These are phyloP conservation scores for Hanseniaspora hatyaiensis DNA, from an alignment of 805 yeast genomes.

Conservation along the genomic window DNA sequence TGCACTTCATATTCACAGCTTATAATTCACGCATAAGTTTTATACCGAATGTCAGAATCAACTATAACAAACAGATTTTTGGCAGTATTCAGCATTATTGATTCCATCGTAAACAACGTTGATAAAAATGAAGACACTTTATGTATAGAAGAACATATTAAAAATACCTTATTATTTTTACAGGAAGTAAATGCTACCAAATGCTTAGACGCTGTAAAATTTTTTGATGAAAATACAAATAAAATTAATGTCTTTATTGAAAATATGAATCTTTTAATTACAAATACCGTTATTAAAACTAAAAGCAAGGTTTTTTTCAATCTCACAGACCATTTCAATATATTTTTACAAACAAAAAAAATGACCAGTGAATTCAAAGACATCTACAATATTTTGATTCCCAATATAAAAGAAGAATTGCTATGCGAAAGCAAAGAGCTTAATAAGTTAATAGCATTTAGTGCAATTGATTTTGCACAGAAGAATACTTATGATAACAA, in stretches of 20 bases:
- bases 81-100: too few species aligned
- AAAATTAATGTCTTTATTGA: background rate
- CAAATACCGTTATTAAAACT: too few species aligned
- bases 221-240: background rate
- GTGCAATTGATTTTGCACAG: background rate
- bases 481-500: background rate
- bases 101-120: too few species aligned
- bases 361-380: conserved; percentile 13
- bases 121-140: too few species aligned
- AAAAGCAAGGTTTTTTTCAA: background rate
- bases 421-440: conserved; percentile 1
- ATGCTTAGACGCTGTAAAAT: too few species aligned
- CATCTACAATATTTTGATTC: conserved; percentile 2
- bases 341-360: background rate
- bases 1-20: too few species aligned
- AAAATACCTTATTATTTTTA: too few species aligned
- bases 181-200: too few species aligned
- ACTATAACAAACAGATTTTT: too few species aligned
- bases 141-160: too few species aligned
- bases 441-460: conserved; percentile 9
- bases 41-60: too few species aligned
- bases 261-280: background rate
- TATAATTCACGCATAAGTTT: too few species aligned
- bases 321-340: background rate
- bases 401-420: conserved; percentile 3